A percentile compares a stretch with the other conserved stretches of the same genome.
phyloP scores from a whole-genome alignment of 441 rosid genomes.

The Aquilaria agallochum region DNA sequence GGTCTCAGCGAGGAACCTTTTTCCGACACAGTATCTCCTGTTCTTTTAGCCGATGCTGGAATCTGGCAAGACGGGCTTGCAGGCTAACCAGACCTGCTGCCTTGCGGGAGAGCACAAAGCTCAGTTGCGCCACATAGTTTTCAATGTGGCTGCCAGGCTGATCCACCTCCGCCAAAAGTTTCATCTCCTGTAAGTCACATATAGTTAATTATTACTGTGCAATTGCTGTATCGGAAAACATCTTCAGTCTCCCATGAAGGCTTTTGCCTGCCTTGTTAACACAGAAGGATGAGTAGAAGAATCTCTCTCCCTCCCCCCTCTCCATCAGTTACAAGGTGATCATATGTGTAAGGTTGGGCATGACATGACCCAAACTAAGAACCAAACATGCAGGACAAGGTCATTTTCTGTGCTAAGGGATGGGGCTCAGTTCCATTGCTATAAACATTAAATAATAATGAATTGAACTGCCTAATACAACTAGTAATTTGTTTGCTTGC shows the following conservation, averaged over 20 bases:
- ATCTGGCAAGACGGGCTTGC: slow-evolving; percentile 92
- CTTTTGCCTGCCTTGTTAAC: no score
- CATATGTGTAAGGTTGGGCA: no score
- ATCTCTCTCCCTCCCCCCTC: slow-evolving; percentile 69
- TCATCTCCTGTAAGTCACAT: slow-evolving; percentile 74
- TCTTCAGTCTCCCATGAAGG: no score
- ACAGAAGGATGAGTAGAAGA: slow-evolving; percentile 23
- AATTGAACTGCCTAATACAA: slow-evolving; percentile 42
- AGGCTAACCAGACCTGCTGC: slow-evolving; percentile 96
- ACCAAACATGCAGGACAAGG: slow-evolving; percentile 21
- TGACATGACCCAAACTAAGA: no score
- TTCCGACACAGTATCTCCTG: slow-evolving; percentile 93
- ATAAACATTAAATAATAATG: no score
- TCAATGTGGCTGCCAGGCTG: slow-evolving; percentile 98
- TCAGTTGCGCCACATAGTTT: slow-evolving; percentile 79
- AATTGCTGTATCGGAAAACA: no score
- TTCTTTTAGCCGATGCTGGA: slow-evolving; percentile 95
- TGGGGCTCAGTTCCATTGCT: slow-evolving; percentile 37
- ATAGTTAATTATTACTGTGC: no score
- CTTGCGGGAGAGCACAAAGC: slow-evolving; percentile 92
- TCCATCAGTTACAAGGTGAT: no score
- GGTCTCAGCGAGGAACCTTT: slow-evolving; percentile 66
- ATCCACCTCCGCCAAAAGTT: slow-evolving; percentile 90
- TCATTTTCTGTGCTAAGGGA: slow-evolving; percentile 71
- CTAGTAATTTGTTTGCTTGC: neutral